These are phyloP conservation scores for Botrytis tulipae DNA, from an alignment of 2,329 filamentous ascomycete genomes.

Conservation along the genomic window DNA sequence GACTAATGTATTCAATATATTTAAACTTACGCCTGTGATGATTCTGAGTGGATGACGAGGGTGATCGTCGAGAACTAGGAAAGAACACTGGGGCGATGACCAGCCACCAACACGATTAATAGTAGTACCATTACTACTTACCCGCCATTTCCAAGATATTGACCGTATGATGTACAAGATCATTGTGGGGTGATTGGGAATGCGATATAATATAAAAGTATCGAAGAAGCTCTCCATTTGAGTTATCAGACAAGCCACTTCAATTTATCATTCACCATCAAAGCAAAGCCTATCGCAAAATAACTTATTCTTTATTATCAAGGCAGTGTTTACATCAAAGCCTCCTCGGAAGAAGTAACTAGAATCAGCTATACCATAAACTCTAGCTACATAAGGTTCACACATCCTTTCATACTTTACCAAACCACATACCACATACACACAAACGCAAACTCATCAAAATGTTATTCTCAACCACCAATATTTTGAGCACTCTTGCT, in stretches of 20 bases:
- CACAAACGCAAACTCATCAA: not conserved
- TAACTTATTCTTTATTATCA: not conserved
- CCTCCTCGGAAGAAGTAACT: not conserved
- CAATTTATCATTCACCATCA: not conserved
- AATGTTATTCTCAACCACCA: conserved; percentile 24
- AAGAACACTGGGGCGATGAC: conserved; percentile 1
- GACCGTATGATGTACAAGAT: not conserved
- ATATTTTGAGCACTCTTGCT: conserved; percentile 15
- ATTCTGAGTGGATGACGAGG: not conserved
- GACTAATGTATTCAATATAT: not conserved
- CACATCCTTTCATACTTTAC: not conserved
- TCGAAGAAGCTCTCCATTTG: not conserved
- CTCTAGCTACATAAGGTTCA: not conserved
- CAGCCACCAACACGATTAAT: conserved; percentile 11
- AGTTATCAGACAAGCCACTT: not conserved
- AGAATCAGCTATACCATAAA: not conserved
- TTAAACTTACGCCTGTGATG: not conserved
- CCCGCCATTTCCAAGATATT: conserved; percentile 11
- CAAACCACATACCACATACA: not conserved
- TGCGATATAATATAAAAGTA: conserved; percentile 4
- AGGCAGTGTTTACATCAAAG: not conserved
- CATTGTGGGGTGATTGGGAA: conserved; percentile 3
- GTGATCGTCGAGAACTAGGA: not conserved
- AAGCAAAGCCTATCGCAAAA: not conserved
- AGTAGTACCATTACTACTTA: not conserved